phyloP scores from a whole-genome alignment of 2,329 filamentous ascomycete genomes.

The Aspergillus transmontanensis region DNA sequence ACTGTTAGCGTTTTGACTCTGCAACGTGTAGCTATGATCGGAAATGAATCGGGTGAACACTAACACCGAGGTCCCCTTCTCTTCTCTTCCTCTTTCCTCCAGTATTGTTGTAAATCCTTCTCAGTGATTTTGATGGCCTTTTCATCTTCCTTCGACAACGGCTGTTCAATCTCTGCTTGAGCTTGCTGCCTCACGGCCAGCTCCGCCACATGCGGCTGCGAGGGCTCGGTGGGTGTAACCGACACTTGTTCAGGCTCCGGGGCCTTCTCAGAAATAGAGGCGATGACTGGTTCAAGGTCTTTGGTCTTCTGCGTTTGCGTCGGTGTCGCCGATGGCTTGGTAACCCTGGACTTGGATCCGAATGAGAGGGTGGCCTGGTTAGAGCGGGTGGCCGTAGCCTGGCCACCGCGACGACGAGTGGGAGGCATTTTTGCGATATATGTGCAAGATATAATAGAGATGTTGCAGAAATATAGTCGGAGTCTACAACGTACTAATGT shows the following conservation, averaged over 20 bases:
- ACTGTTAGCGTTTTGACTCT: neutral
- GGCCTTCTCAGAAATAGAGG: conserved; percentile 32
- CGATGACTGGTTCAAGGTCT: conserved; percentile 37
- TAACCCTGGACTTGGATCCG: conserved; percentile 59
- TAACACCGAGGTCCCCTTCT: conserved; percentile 63
- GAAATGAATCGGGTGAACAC: conserved; percentile 12
- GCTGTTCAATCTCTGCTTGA: conserved; percentile 44
- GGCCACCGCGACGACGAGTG: conserved; percentile 39
- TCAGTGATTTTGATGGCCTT: conserved; percentile 67
- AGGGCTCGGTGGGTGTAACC: conserved; percentile 27
- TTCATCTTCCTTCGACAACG: conserved; percentile 36
- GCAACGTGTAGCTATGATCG: neutral
- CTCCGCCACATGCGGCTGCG: conserved; percentile 37
- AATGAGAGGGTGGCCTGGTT: conserved; percentile 66
- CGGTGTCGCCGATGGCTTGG: conserved; percentile 53
- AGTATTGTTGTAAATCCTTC: conserved; percentile 74
- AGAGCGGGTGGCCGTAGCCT: conserved; percentile 42
- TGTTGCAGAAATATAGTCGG: neutral
- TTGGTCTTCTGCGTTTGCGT: conserved; percentile 37
- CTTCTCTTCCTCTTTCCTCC: conserved; percentile 70
- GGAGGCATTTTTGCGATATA: conserved; percentile 43
- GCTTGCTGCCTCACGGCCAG: conserved; percentile 50
- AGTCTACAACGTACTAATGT: neutral
- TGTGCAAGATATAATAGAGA: neutral
- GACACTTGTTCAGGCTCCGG: conserved; percentile 31